Evolutionary conservation across 306 rosid species (phyloP).

Genomic region (Bauhinia variegata): DNA sequence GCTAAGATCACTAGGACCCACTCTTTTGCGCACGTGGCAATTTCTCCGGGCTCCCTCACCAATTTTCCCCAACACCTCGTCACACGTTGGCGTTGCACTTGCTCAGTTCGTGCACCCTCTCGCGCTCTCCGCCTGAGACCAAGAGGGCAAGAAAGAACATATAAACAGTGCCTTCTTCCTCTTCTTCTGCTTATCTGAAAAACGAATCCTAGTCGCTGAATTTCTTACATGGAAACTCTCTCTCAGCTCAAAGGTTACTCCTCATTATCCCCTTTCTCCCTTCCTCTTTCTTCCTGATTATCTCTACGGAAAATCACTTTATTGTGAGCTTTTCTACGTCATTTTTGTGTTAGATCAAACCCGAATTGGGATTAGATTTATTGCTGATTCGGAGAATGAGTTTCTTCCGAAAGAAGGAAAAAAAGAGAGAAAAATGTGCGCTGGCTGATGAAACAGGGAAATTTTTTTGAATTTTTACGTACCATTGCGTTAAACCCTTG

Average conservation of each 20-base stretch:
- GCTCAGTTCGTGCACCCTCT: constrained; percentile 32
- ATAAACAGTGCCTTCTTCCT: too few relatives aligned
- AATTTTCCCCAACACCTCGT: constrained; percentile 8
- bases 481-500: constrained; percentile 32
- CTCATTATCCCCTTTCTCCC: constrained; percentile 10
- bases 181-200: too few relatives aligned
- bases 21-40: constrained; percentile 4
- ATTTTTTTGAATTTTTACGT: neutral
- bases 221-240: neutral
- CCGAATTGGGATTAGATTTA: too few relatives aligned
- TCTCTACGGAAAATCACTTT: too few relatives aligned
- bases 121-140: constrained; percentile 31
- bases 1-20: neutral
- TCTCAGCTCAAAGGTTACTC: neutral
- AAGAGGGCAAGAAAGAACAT: too few relatives aligned
- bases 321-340: too few relatives aligned
- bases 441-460: too few relatives aligned
- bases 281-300: neutral
- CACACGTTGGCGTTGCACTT: constrained; percentile 11
- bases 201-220: neutral
- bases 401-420: too few relatives aligned
- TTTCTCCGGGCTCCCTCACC: neutral
- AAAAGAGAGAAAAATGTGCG: too few relatives aligned
- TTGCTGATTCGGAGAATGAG: too few relatives aligned
- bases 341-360: too few relatives aligned